phyloP scores from a whole-genome alignment of 2,329 filamentous ascomycete genomes.

The Pseudogymnoascus sp. region DNA sequence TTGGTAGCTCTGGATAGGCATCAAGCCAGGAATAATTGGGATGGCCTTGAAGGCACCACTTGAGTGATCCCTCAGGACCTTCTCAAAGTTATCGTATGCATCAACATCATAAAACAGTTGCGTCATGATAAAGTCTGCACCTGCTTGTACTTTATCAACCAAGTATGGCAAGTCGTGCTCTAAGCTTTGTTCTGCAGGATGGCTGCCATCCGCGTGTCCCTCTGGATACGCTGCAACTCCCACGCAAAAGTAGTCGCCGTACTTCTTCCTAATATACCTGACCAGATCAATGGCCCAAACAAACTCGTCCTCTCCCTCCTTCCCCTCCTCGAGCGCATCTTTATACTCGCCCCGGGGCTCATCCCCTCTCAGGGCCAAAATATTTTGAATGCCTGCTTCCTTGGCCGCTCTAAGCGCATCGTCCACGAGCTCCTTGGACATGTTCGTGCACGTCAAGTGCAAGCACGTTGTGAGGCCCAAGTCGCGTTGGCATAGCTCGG shows the following conservation, averaged over 20 bases:
- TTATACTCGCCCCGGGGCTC: constrained; percentile 86
- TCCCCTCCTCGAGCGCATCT: constrained; percentile 48
- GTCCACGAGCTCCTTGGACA: constrained; percentile 80
- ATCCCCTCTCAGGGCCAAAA: constrained; percentile 84
- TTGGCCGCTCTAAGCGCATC: constrained; percentile 86
- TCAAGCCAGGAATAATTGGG: constrained; percentile 86
- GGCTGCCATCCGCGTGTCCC: constrained; percentile 84
- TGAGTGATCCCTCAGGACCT: constrained; percentile 64
- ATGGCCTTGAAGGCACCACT: constrained; percentile 80
- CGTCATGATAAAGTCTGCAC: constrained; percentile 97
- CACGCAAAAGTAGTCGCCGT: constrained; percentile 93
- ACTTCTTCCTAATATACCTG: constrained; percentile 72
- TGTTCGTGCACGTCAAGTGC: constrained; percentile 96
- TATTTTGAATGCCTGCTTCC: constrained; percentile 83
- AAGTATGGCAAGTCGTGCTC: constrained; percentile 83
- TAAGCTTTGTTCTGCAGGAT: constrained; percentile 59
- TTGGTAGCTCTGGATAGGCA: constrained; percentile 97
- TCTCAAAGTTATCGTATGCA: constrained; percentile 75
- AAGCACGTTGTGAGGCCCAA: constrained; percentile 88
- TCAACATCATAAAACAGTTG: constrained; percentile 91
- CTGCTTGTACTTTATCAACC: constrained; percentile 82
- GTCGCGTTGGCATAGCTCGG: constrained; percentile 89
- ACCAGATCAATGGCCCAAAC: constrained; percentile 85
- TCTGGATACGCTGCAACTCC: constrained; percentile 94
- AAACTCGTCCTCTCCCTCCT: constrained; percentile 63